Base-by-base conservation (phyloP, 176 grass and related monocot species). In the Dactylis glomerata region DNA sequence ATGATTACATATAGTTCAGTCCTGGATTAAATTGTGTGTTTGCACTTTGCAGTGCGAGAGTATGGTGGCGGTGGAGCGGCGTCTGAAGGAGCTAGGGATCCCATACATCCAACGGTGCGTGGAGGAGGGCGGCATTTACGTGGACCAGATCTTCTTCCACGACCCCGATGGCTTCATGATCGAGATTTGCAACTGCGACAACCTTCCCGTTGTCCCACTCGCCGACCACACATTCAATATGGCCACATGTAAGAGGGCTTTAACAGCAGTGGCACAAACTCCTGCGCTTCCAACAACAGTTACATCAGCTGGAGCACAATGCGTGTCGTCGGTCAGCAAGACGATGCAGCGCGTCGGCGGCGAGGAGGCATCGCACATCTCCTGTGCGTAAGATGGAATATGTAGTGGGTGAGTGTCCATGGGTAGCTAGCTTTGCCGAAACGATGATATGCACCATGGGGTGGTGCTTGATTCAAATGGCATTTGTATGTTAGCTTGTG, bases 151-250 rank as follows among this genome's bases (percentile, higher is more conserved):
- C 45, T 73, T 73, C 70, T 73, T 73, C 70, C 70, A 73, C 26
- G 70, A 73, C 70, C 70, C 70, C 3, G 70, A 73, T 8, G 70
- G 70, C 70, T 73, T 73, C 86, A 97, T 97, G 95, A 93, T 97
- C 52, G 95, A 97, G 88, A 82, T 97, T 61, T 97, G 95, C 84
- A 95, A 97, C 81, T 97, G 95, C 22, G 92, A 97, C 56, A 93
- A 92, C 82, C 84, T 97, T 37, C 95, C 95, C 0, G 86, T 95
- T 14, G 8, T 97, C 65, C 91, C 95, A 1, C 88, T 97, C 16
- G 57, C 19, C 3, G 88, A 68, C 27, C 31, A 54, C 7, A 70
- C 77, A 0, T 10, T 37, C 26, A 16, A 32, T 31, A 8, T 90
- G 26, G 84, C 74, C 10, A 76, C 75, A 3, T 92, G 92, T 84